Evolutionary conservation across 139 green algal species (phyloP), one percentile per base, ranked within the genome.

Genomic region (Nannochloris sp.): DNA sequence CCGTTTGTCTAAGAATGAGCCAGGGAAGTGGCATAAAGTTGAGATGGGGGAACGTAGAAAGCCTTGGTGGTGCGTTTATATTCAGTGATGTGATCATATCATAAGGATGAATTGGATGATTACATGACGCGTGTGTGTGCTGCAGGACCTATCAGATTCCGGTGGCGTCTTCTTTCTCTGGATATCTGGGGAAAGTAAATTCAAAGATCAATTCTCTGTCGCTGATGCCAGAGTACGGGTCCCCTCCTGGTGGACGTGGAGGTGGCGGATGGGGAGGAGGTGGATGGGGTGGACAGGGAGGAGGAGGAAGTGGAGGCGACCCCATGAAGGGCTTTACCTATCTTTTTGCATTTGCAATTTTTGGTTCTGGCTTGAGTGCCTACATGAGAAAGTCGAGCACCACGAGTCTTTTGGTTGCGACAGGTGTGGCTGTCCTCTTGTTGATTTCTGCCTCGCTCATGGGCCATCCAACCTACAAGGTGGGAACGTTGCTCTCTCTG

Each of bases 311-410:
- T 31, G 70, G 57, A 13, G 59, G 49, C 14, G 50, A 66, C 33
- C 40, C 36, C 13, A 76, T 76, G 70, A 64, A 64, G 13, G 37
- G 49, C 9, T 61, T 51, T 36, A 76, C 70, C 3, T 76, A 76
- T 26, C 17, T 76, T 5, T 76, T 72, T 48, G 36, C 57, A 14
- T 13, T 59, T 12, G 9, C 51, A 4, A 49, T 76, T 2, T 46
- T 72, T 25, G 50, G 31, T 13, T 63, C 57, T 36, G 70, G 70
- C 20, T 12, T 77, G 16, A 30, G 33, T 33, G 70, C 49, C 3
- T 77, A 62, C 17, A 13, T 69, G 29, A 60, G 36, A 9, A 53
- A 44, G 12, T 63, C 62, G 36, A 77, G 70, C 50, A 60, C 28
- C 8, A 73, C 31, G 8, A 46, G 10, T 2, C 49, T 77, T 23